A percentile compares a stretch with the other conserved stretches of the same genome.
Evolutionary conservation across 495 filamentous ascomycete genomes (phyloP).

Genomic region (Tuber aestivum): DNA sequence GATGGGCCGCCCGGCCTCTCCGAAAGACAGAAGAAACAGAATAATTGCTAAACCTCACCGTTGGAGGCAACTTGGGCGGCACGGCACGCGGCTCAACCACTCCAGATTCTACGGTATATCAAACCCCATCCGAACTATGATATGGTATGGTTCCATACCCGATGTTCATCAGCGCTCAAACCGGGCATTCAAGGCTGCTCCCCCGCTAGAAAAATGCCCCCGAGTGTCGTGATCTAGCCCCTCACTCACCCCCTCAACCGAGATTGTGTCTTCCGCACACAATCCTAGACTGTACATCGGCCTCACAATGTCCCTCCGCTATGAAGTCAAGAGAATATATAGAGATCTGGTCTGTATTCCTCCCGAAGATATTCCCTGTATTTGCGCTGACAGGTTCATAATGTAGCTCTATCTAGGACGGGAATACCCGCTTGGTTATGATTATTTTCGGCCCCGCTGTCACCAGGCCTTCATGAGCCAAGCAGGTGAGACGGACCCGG

Average conservation of each 20-base stretch:
- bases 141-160: too few species aligned
- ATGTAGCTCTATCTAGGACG: conserved; percentile 63
- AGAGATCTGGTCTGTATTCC: conserved; percentile 59
- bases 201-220: conserved; percentile 2
- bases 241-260: neutral
- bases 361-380: neutral
- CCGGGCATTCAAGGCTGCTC: conserved; percentile 11
- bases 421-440: conserved; percentile 80
- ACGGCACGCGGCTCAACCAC: neutral
- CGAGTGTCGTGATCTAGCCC: neutral
- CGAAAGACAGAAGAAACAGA: neutral
- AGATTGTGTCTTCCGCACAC: neutral
- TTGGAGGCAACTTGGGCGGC: neutral
- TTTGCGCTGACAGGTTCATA: conserved; percentile 14
- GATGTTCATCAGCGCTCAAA: neutral
- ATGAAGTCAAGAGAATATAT: conserved; percentile 81
- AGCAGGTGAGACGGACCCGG: conserved; percentile 61
- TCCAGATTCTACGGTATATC: neutral
- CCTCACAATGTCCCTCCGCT: conserved; percentile 52
- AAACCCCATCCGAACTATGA: neutral
- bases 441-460: conserved; percentile 72
- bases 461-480: conserved; percentile 80
- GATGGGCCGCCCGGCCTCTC: neutral
- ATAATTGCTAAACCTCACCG: neutral
- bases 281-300: conserved; percentile 6